Evolutionary conservation across 768 basidiomycete genomes (phyloP).

Genomic region (Auriscalpium orientale): DNA sequence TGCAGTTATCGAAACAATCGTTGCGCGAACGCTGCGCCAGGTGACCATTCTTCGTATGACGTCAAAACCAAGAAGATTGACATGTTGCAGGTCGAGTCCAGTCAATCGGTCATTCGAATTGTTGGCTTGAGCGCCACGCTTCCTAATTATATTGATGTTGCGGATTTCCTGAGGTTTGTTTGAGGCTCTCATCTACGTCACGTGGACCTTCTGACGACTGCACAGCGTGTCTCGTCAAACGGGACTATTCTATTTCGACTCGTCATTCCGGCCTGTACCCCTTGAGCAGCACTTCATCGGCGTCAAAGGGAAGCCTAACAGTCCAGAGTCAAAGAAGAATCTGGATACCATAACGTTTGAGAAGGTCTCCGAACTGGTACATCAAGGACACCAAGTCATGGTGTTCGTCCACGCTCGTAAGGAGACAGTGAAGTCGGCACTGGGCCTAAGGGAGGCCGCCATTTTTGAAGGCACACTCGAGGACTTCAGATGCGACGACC

Average conservation of each 20-base stretch:
- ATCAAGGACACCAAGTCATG: constrained; percentile 97
- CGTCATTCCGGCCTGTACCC: constrained; percentile 93
- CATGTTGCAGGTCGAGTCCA: constrained; percentile 76
- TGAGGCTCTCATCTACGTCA: not conserved
- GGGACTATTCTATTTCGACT: constrained; percentile 96
- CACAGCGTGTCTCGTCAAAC: constrained; percentile 74
- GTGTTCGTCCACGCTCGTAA: constrained; percentile 98
- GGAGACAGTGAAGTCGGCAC: constrained; percentile 92
- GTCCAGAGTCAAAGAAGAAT: constrained; percentile 66
- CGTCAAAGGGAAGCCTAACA: constrained; percentile 80
- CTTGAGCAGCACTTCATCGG: constrained; percentile 97
- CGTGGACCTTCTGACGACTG: not conserved
- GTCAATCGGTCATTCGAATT: constrained; percentile 91
- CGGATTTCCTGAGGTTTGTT: constrained; percentile 79
- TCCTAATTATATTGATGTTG: constrained; percentile 95
- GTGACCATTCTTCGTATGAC: constrained; percentile 26
- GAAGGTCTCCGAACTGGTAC: constrained; percentile 83
- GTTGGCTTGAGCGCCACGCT: constrained; percentile 94
- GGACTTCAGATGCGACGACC: constrained; percentile 74
- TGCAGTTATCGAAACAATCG: constrained; percentile 96
- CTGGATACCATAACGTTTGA: constrained; percentile 84
- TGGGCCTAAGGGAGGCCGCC: constrained; percentile 72
- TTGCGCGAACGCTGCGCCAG: constrained; percentile 89
- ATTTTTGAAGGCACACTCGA: constrained; percentile 61
- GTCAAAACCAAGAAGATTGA: not conserved